These are phyloP conservation scores for Lagenaria siceraria DNA, from an alignment of 306 rosid species.

Conservation along the genomic window DNA sequence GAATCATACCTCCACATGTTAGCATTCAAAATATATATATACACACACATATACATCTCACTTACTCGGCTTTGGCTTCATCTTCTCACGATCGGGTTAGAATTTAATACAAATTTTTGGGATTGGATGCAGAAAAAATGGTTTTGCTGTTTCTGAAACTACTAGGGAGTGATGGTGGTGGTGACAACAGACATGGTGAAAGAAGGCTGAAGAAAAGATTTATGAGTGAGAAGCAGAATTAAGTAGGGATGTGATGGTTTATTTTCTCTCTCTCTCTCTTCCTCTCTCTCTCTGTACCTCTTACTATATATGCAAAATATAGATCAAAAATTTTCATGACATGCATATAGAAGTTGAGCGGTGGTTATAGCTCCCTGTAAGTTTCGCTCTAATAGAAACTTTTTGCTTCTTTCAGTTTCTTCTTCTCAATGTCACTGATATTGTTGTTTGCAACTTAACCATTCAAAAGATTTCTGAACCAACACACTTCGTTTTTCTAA, in stretches of 20 bases:
- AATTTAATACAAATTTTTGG: not conserved
- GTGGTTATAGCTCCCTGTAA: not conserved
- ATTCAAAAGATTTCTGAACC: not conserved
- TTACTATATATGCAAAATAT: constrained; percentile 1
- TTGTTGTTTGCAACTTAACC: not conserved
- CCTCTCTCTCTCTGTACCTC: not conserved
- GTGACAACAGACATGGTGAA: not conserved
- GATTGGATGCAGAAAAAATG: constrained; percentile 15
- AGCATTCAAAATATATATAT: no score
- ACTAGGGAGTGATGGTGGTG: not conserved
- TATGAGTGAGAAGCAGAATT: not conserved
- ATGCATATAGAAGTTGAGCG: not conserved
- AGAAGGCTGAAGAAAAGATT: not conserved
- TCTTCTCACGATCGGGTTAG: not conserved
- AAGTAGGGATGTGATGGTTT: not conserved
- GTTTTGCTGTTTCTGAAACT: constrained; percentile 29
- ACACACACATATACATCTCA: no score
- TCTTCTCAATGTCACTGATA: not conserved
- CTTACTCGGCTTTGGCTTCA: not conserved
- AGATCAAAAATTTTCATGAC: not conserved
- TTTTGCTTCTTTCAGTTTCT: constrained; percentile 1
- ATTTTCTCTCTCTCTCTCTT: not conserved
- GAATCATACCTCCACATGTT: no score
- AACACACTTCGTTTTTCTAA: not conserved
- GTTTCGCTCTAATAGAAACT: constrained; percentile 4